phyloP scores from a whole-genome alignment of 768 basidiomycete genomes.

The Boletus sensibilis region DNA sequence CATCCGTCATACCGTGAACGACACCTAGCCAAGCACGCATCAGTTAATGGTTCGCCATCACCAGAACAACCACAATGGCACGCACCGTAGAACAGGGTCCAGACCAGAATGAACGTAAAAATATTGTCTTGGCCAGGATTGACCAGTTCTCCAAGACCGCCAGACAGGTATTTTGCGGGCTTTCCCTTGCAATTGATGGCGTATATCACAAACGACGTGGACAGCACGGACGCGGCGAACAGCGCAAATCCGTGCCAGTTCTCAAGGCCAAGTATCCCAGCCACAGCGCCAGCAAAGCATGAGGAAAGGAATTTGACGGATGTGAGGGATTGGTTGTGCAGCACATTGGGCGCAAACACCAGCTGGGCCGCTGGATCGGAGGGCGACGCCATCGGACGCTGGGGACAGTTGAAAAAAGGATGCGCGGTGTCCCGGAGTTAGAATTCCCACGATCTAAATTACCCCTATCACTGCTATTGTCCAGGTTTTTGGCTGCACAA shows the following conservation, averaged over 20 bases:
- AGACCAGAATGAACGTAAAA: constrained; percentile 88
- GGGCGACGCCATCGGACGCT: constrained; percentile 43
- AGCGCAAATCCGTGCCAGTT: constrained; percentile 82
- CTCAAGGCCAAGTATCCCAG: constrained; percentile 86
- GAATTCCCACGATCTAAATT: constrained; percentile 17
- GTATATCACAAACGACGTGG: constrained; percentile 65
- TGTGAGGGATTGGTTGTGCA: constrained; percentile 57
- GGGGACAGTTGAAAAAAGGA: neutral
- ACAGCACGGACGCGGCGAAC: constrained; percentile 65
- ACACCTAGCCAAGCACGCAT: constrained; percentile 34
- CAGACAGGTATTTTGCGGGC: constrained; percentile 60
- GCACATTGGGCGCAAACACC: constrained; percentile 65
- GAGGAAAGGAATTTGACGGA: constrained; percentile 79
- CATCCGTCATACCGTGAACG: constrained; percentile 43
- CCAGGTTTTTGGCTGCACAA: no score
- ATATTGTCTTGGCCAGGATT: constrained; percentile 89
- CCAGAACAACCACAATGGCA: constrained; percentile 9
- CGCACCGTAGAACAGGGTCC: constrained; percentile 92
- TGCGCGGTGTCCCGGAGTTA: neutral
- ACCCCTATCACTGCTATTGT: constrained; percentile 9
- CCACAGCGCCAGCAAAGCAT: constrained; percentile 83
- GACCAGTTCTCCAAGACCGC: constrained; percentile 64
- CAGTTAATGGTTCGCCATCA: neutral
- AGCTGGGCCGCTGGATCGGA: constrained; percentile 54
- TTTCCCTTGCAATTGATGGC: constrained; percentile 68